Conservation (phyloP, 2,329 filamentous ascomycete species). For the Aspergillus pseudoviridinutans region DNA sequence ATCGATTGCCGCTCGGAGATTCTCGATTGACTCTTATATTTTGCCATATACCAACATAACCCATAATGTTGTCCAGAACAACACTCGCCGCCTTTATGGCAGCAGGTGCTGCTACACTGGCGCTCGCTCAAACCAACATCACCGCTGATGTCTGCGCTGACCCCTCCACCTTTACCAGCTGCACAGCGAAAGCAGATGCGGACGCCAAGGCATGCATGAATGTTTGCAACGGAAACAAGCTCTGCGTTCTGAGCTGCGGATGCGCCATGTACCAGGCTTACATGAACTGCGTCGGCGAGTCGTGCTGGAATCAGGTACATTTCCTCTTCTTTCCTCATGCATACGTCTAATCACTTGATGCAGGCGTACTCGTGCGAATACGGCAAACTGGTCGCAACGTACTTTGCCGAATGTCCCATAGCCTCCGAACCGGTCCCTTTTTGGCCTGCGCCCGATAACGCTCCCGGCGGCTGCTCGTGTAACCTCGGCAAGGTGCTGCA, state of each 20-base stretch:
- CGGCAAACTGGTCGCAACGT: not conserved
- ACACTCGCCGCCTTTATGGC: not conserved
- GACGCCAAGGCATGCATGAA: slow-evolving; percentile 17
- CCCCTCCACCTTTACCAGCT: slow-evolving; percentile 14
- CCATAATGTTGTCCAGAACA: not conserved
- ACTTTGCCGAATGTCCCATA: slow-evolving; percentile 18
- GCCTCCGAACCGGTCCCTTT: slow-evolving; percentile 34
- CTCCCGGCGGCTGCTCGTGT: slow-evolving; percentile 35
- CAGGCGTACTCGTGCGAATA: not conserved
- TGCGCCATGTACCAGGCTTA: slow-evolving; percentile 22
- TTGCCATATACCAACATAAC: too few species aligned
- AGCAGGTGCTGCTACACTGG: not conserved
- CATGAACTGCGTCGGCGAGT: slow-evolving; percentile 36
- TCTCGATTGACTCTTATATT: too few species aligned
- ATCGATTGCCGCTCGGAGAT: too few species aligned
- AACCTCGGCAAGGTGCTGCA: slow-evolving; percentile 30
- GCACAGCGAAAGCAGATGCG: slow-evolving; percentile 18
- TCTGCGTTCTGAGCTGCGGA: slow-evolving; percentile 20
- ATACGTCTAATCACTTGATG: not conserved
- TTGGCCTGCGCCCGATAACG: slow-evolving; percentile 34
- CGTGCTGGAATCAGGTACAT: slow-evolving; percentile 38
- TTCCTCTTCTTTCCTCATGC: not conserved
- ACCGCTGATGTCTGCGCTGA: slow-evolving; percentile 18
- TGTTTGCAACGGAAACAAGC: slow-evolving; percentile 16
- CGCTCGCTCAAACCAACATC: slow-evolving; percentile 21